Conservation (phyloP, 2,329 filamentous ascomycete species). For the Diaporthe australafricana region DNA sequence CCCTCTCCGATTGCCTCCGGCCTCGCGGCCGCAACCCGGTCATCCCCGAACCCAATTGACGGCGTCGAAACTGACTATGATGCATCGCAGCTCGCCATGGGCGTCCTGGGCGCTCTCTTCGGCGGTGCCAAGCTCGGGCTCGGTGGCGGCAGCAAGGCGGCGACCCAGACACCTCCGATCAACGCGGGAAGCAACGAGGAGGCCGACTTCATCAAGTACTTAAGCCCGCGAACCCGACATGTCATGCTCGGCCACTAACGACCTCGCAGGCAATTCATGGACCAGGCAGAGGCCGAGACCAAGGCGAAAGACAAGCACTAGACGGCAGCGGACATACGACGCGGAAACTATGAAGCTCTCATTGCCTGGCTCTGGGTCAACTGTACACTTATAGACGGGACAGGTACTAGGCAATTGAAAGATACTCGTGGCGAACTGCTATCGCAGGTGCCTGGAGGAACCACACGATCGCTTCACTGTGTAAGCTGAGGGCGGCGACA, state of each 20-base stretch:
- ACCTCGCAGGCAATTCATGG: constrained; percentile 58
- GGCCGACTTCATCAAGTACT: constrained; percentile 75
- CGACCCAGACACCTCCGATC: constrained; percentile 65
- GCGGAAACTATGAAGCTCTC: not conserved
- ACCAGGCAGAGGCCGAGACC: constrained; percentile 54
- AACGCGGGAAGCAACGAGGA: constrained; percentile 72
- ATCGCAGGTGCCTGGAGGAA: not conserved
- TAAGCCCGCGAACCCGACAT: constrained; percentile 37
- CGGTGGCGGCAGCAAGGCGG: constrained; percentile 58
- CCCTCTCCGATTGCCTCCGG: not conserved
- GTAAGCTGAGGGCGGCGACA: not conserved
- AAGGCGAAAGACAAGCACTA: constrained; percentile 58
- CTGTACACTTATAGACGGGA: constrained; percentile 36
- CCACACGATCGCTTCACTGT: not conserved
- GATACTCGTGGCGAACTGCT: not conserved
- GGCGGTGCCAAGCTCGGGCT: constrained; percentile 58
- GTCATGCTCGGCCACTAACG: constrained; percentile 36
- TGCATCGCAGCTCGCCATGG: constrained; percentile 65
- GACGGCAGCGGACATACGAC: constrained; percentile 34
- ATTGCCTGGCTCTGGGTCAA: constrained; percentile 22
- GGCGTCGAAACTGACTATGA: constrained; percentile 41
- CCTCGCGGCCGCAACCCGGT: not conserved
- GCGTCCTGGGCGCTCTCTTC: constrained; percentile 63
- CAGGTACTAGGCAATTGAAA: constrained; percentile 31
- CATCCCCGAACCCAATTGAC: constrained; percentile 17